A percentile compares a stretch with the other conserved stretches of the same genome.
Conservation (phyloP, 257 asterid genomes). For the Cinchona pubescens region DNA sequence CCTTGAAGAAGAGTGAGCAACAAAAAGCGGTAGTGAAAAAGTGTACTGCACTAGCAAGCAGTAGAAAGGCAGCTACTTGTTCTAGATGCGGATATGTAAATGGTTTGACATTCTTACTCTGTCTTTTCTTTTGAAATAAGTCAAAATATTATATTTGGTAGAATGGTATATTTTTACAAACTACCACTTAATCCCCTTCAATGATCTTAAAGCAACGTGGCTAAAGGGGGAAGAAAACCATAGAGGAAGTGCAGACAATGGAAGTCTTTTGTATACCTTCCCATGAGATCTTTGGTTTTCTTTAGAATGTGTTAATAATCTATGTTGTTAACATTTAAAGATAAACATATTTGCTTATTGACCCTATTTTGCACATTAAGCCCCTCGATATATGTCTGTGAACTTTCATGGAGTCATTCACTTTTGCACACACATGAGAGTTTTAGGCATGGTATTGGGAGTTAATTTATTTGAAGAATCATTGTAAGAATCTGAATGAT, state of each 20-base stretch:
- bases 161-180: background rate
- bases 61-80: constrained; percentile 49
- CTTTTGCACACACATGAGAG: background rate
- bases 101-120: constrained; percentile 49
- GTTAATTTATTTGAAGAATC: no score
- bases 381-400: background rate
- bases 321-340: background rate
- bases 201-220: background rate
- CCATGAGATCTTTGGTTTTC: background rate
- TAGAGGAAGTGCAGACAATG: background rate
- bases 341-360: background rate
- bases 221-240: background rate
- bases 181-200: background rate
- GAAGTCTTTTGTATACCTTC: background rate
- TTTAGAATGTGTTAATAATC: background rate
- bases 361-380: no score
- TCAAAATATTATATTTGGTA: background rate
- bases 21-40: constrained; percentile 51
- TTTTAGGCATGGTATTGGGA: background rate
- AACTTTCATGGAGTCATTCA: no score
- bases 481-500: no score
- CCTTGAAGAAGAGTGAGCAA: constrained; percentile 51
- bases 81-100: constrained; percentile 66
- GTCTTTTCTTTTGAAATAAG: background rate
- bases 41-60: constrained; percentile 56